Evolutionary conservation across 331 rosid genomes (phyloP), one percentile per base, ranked within the genome.

Genomic region (Dryas integrifolia): DNA sequence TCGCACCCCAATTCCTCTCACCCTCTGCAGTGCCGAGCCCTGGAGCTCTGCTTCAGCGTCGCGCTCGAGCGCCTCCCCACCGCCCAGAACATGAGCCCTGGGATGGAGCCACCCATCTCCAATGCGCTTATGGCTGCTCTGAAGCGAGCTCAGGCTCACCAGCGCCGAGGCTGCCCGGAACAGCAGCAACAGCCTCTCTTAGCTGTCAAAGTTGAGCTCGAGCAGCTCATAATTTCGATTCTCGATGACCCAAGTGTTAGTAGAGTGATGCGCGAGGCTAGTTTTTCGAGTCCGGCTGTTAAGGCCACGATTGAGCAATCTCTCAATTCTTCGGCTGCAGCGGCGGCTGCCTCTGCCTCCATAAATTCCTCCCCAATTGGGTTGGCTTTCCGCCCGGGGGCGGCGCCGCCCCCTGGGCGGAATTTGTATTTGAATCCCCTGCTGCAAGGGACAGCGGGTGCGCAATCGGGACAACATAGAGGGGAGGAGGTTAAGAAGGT

Each of bases 231-330:
- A 63, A 89, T 95, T 30, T 95, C 99, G 3, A 89, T 91, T 58
- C 97, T 95, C 21, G 99, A 95, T 47, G 99, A 95, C 73, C 97
- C 99, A 0, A 95, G 97, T 74, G 97, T 95, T 1, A 95, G 99
- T 74, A 80, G 99, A 56, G 99, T 95, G 40, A 95, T 95, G 99
- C 76, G 99, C 6, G 99, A 95, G 15, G 99, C 99, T 2, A 92
- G 97, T 58, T 95, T 95, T 63, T 92, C 99, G 0, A 89, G 96
- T 45, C 99, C 99, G 0, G 97, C 99, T 0, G 97, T 95, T 5
- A 95, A 95, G 53, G 86, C 96, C 16, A 88, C 96, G 11, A 92
- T 95, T 55, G 99, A 92, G 43, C 90, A 89, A 50, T 84, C 99
- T 0, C 74, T 95, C 10, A 87, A 86, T 80, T 82, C 92, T 3